These are phyloP conservation scores for Liriodendron chinense DNA, from an alignment of 164 flowering plant species.

Conservation along the genomic window DNA sequence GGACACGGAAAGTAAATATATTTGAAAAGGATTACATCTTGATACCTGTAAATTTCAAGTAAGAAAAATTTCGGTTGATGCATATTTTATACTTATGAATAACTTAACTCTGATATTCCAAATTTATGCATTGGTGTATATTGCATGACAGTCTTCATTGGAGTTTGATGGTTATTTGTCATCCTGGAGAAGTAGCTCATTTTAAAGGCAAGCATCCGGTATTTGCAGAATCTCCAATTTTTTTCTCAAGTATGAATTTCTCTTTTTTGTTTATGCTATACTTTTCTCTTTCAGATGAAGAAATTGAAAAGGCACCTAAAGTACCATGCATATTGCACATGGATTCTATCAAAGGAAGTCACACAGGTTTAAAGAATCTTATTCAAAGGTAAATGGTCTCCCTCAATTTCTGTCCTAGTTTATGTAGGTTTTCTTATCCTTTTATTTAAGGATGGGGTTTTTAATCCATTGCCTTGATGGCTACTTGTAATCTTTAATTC, in stretches of 20 bases:
- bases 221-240: background rate
- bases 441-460: too few relatives aligned
- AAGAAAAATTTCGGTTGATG: slow-evolving; percentile 21
- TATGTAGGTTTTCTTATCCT: too few relatives aligned
- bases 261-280: slow-evolving; percentile 3
- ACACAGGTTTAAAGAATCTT: slow-evolving; percentile 72
- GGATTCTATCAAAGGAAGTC: slow-evolving; percentile 95
- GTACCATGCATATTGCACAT: slow-evolving; percentile 94
- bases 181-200: slow-evolving; percentile 78
- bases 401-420: background rate
- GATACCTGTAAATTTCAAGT: slow-evolving; percentile 94
- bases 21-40: slow-evolving; percentile 88
- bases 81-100: slow-evolving; percentile 4
- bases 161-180: slow-evolving; percentile 90
- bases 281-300: slow-evolving; percentile 47
- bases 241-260: background rate
- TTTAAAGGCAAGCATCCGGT: slow-evolving; percentile 41
- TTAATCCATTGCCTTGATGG: too few relatives aligned
- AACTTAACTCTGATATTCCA: background rate
- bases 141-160: slow-evolving; percentile 72
- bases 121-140: slow-evolving; percentile 7
- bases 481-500: too few relatives aligned
- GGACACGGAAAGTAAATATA: slow-evolving; percentile 92
- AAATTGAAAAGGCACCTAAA: slow-evolving; percentile 31
- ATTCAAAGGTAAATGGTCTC: slow-evolving; percentile 63